Evolutionary conservation across 1,284 basidiomycete species (phyloP), one percentile per base, ranked within the genome.

Genomic region (Pascua guehoae): DNA sequence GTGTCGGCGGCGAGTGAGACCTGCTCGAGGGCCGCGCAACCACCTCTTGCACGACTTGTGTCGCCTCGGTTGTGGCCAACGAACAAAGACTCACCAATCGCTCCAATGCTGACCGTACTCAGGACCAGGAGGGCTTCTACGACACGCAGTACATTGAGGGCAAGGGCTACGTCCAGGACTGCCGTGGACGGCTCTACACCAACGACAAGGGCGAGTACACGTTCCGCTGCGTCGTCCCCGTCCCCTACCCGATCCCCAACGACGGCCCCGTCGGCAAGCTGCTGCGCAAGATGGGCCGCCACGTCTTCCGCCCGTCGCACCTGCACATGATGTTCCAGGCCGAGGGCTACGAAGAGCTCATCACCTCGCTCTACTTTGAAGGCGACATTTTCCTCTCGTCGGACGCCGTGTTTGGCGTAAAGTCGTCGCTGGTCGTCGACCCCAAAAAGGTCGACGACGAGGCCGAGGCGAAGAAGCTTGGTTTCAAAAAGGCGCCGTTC

Each of bases 241-340:
- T 85, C 0, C 75, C 87, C 14, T 93, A 93, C 71, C 84, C 89
- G n/a, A 86, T 89, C 61, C 88, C 88, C 0, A 84, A 82, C 49
- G 89, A 92, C 62, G 90, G 89, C 0, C 85, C 89, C 0, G 87
- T 90, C 8, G 88, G 87, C 1, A 79, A 81, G 37, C 67, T 91
- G 58, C 74, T 91, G 24, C 57, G 78, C 4, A 72, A 71, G 0
- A 79, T 90, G 10, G 81, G 82, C 37, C 81, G 90, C 56, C 90
- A 92, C 69, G 85, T 86, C 64, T 84, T 85, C 79, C 82, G 90
- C 18, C 89, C 89, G 14, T 86, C 84, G 49, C 90, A 92, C 71
- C 68, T 92, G 59, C 90, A 92, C 71, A 77, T 91, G 62, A 82
- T 85, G 79, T 79, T 90, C 60, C 53, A 64, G 60, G 86, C 82